Conservation (phyloP, 352 stramenopile species). For the Phytophthora ohioensis region DNA sequence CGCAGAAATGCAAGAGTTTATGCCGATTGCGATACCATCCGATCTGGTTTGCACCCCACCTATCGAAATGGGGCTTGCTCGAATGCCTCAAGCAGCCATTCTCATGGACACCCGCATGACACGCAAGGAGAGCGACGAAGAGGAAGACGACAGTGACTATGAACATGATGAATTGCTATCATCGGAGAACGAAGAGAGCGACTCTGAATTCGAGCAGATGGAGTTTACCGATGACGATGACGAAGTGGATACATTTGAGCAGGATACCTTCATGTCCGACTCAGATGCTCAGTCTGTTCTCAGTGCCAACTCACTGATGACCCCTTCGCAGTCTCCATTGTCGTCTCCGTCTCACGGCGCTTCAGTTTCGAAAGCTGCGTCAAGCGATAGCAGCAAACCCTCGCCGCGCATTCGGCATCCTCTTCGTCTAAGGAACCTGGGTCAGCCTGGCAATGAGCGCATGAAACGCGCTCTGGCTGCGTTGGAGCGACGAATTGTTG, state of each 20-base stretch:
- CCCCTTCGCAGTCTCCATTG: constrained; percentile 15
- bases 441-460: constrained; percentile 51
- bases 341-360: constrained; percentile 10
- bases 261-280: constrained; percentile 35
- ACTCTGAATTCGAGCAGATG: constrained; percentile 83
- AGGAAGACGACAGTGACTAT: constrained; percentile 86
- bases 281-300: constrained; percentile 35
- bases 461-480: constrained; percentile 67
- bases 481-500: constrained; percentile 74
- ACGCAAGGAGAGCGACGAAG: constrained; percentile 45
- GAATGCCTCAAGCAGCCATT: constrained; percentile 19
- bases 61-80: constrained; percentile 2
- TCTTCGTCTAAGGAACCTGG: constrained; percentile 68
- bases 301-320: constrained; percentile 31
- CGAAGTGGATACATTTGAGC: constrained; percentile 25
- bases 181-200: constrained; percentile 74
- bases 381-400: constrained; percentile 1
- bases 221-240: constrained; percentile 76
- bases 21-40: constrained; percentile 31
- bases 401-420: constrained; percentile 43
- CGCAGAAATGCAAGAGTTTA: constrained; percentile 21
- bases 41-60: constrained; percentile 11
- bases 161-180: constrained; percentile 85
- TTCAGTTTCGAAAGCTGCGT: background rate
- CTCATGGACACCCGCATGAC: constrained; percentile 15